These are phyloP conservation scores for Phytomonas francai DNA, from an alignment of 208 protist species.

Conservation along the genomic window DNA sequence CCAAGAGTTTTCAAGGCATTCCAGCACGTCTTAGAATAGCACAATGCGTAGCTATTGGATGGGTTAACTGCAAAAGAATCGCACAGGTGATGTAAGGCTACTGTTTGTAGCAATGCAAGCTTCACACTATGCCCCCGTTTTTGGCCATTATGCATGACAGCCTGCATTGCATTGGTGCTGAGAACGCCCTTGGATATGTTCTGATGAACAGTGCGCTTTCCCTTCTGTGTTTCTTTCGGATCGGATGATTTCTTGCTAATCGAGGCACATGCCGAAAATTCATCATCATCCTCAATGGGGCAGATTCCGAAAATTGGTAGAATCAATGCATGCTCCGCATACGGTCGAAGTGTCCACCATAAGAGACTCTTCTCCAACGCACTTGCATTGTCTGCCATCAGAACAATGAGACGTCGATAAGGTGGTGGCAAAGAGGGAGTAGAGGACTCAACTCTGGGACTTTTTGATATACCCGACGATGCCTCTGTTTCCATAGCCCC, in stretches of 20 bases:
- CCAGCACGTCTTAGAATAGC: not conserved
- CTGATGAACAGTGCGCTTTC: not conserved
- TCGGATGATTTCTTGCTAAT: not conserved
- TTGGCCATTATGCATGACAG: not conserved
- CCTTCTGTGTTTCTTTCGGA: not conserved
- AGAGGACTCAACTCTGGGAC: not conserved
- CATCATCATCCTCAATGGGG: slow-evolving; percentile 6
- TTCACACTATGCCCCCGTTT: not conserved
- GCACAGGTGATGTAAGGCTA: not conserved
- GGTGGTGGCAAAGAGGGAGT: slow-evolving; percentile 10
- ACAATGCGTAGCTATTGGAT: slow-evolving; percentile 7
- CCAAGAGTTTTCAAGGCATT: not conserved
- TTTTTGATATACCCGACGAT: not conserved
- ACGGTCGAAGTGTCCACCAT: slow-evolving; percentile 51
- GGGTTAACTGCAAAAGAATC: not conserved
- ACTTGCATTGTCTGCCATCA: slow-evolving; percentile 1
- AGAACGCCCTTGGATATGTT: not conserved
- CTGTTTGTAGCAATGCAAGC: not conserved
- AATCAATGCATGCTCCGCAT: slow-evolving; percentile 51
- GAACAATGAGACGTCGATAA: slow-evolving; percentile 4
- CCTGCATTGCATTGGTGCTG: not conserved
- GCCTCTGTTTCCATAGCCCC: slow-evolving; percentile 6
- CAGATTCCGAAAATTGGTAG: slow-evolving; percentile 50
- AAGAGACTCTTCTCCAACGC: slow-evolving; percentile 26
- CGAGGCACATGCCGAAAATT: not conserved